phyloP scores from a whole-genome alignment of 2,329 filamentous ascomycete genomes.

The Aspergillus melleus region DNA sequence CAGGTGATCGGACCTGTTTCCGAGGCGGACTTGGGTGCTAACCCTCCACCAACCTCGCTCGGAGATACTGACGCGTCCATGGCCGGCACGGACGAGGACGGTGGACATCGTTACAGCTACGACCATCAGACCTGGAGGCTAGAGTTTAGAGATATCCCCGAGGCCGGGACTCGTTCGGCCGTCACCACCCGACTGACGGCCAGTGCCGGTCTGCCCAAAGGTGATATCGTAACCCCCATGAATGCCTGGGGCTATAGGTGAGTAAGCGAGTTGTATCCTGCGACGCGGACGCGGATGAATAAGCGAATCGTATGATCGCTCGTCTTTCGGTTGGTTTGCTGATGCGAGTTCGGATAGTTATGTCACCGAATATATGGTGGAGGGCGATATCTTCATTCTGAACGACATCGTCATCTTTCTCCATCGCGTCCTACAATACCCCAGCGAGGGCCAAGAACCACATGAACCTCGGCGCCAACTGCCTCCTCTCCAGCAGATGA shows the following conservation, averaged over 20 bases:
- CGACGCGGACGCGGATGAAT: not conserved
- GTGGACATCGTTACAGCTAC: constrained; percentile 29
- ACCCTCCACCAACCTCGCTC: constrained; percentile 10
- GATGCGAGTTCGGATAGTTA: constrained; percentile 42
- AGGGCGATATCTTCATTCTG: constrained; percentile 59
- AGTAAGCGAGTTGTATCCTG: constrained; percentile 24
- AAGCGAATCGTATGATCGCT: constrained; percentile 4
- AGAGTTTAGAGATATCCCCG: constrained; percentile 52
- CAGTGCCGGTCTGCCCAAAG: constrained; percentile 49
- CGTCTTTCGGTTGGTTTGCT: constrained; percentile 8
- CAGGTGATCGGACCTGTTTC: constrained; percentile 50
- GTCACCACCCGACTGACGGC: constrained; percentile 55
- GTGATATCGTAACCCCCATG: constrained; percentile 53
- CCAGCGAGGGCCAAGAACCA: constrained; percentile 33
- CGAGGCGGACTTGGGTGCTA: constrained; percentile 38
- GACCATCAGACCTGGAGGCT: constrained; percentile 45
- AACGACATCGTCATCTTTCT: constrained; percentile 59
- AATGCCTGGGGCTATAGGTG: constrained; percentile 55
- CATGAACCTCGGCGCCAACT: constrained; percentile 37
- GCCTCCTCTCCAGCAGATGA: constrained; percentile 47
- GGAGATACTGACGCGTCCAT: constrained; percentile 36
- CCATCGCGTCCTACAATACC: constrained; percentile 54
- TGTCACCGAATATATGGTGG: constrained; percentile 57
- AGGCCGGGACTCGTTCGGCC: constrained; percentile 53
- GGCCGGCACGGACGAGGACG: constrained; percentile 23